Conservation (phyloP, 345 rosid species). For the Iberis pinnata region DNA sequence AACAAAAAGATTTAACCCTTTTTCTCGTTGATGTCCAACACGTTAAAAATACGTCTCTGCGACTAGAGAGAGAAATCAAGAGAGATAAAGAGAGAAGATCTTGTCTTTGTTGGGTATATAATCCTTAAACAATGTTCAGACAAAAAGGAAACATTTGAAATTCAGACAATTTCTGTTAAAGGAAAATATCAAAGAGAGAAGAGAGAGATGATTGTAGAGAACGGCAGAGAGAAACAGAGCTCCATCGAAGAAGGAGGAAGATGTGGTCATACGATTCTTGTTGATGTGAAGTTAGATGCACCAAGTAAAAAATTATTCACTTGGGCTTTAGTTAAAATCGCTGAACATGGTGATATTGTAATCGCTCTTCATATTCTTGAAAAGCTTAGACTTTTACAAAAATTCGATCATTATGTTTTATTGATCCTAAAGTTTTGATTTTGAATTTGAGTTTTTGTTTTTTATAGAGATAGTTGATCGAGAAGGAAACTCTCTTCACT, state of each 20-base stretch:
- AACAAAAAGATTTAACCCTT: no score
- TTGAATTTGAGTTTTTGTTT: background rate
- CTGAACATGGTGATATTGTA: constrained; percentile 77
- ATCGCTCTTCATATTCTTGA: constrained; percentile 82
- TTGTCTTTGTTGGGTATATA: constrained; percentile 25
- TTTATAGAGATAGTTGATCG: constrained; percentile 45
- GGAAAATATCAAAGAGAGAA: background rate
- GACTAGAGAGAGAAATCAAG: constrained; percentile 19
- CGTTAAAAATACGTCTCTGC: constrained; percentile 38
- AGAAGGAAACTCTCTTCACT: constrained; percentile 65
- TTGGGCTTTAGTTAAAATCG: constrained; percentile 83
- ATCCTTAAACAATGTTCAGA: constrained; percentile 31
- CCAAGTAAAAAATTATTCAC: constrained; percentile 75
- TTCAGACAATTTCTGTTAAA: constrained; percentile 7
- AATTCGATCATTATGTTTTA: background rate
- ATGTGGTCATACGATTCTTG: constrained; percentile 57
- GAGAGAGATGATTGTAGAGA: constrained; percentile 38
- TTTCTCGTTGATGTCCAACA: no score
- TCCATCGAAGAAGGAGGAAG: constrained; percentile 23
- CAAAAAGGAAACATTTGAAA: constrained; percentile 12
- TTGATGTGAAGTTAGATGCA: constrained; percentile 70
- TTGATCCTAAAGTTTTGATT: background rate
- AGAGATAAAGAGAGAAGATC: no score
- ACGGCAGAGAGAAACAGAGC: constrained; percentile 21
- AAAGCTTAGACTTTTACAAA: no score